Conservation (phyloP, 306 rosid genomes). For the Nissolia schottii region DNA sequence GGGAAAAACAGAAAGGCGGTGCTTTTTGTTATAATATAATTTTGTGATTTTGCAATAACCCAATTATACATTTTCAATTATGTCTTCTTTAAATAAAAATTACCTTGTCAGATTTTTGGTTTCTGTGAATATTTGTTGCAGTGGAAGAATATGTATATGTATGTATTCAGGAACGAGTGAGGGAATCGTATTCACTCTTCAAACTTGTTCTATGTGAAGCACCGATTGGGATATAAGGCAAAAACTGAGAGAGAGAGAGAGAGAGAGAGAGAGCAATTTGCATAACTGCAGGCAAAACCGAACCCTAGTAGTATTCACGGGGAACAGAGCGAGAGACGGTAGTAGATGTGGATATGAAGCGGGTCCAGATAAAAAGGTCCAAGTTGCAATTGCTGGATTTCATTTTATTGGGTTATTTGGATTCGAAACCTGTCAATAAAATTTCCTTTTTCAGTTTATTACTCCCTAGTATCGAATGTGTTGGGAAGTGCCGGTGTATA, state of each 20-base stretch:
- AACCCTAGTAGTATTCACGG: not conserved
- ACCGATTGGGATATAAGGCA: not conserved
- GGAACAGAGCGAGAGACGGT: not conserved
- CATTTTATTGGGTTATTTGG: not conserved
- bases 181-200: not conserved
- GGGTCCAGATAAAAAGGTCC: not conserved
- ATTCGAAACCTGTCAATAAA: not conserved
- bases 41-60: not conserved
- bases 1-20: not conserved
- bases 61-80: not conserved
- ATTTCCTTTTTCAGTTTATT: not conserved
- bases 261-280: not conserved
- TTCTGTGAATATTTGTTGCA: not conserved
- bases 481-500: too few species aligned
- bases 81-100: not conserved
- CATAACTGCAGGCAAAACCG: not conserved
- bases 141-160: not conserved
- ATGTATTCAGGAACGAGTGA: not conserved
- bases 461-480: too few species aligned
- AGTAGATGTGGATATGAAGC: not conserved
- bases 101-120: slow-evolving; percentile 5
- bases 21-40: not conserved
- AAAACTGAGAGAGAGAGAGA: not conserved
- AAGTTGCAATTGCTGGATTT: too few species aligned
- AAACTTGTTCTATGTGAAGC: not conserved